These are phyloP conservation scores for Mycena maculata DNA, from an alignment of 768 basidiomycete genomes.

Conservation along the genomic window DNA sequence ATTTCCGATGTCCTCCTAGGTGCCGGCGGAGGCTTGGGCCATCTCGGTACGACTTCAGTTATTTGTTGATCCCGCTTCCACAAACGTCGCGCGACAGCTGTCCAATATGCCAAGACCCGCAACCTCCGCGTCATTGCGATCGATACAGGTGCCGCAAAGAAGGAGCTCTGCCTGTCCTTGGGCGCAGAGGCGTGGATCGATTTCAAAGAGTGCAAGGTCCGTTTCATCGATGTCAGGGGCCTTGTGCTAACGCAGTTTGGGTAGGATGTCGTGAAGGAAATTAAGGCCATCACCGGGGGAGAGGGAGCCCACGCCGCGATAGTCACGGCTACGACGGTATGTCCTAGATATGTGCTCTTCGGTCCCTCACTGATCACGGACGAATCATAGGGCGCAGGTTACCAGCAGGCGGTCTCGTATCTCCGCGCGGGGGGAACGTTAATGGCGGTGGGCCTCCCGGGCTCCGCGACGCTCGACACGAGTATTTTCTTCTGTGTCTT, in stretches of 20 bases:
- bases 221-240: background rate
- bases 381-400: conserved; percentile 52
- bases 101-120: conserved; percentile 83
- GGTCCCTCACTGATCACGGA: too few species aligned
- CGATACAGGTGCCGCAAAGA: conserved; percentile 81
- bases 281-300: conserved; percentile 72
- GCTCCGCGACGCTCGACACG: conserved; percentile 64
- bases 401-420: conserved; percentile 75
- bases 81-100: conserved; percentile 48
- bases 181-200: conserved; percentile 85
- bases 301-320: conserved; percentile 77
- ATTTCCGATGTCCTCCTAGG: conserved; percentile 37
- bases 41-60: conserved; percentile 52
- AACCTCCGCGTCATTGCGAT: conserved; percentile 85
- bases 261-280: conserved; percentile 67
- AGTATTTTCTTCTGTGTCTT: conserved; percentile 78
- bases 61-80: background rate
- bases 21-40: conserved; percentile 85
- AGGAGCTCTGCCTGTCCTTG: conserved; percentile 64
- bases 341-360: too few species aligned
- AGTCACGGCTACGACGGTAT: conserved; percentile 67
- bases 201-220: conserved; percentile 67
- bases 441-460: conserved; percentile 84
- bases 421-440: conserved; percentile 77
- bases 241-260: background rate